These are phyloP conservation scores for Crithidia acanthocephali DNA, from an alignment of 208 protist genomes.

Conservation along the genomic window DNA sequence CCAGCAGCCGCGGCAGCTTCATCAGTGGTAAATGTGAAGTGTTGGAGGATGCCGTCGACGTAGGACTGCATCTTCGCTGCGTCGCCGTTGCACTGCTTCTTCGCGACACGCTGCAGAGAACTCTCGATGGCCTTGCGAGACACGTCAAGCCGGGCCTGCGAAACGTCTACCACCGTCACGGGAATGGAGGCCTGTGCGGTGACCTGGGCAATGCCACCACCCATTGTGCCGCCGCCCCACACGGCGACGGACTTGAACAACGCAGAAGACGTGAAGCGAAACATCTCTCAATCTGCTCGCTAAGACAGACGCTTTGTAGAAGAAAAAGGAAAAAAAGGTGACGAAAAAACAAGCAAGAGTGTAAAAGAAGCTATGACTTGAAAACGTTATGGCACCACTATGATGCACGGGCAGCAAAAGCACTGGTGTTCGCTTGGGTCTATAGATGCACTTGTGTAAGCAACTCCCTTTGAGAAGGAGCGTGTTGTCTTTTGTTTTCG, in stretches of 20 bases:
- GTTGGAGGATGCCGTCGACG: slow-evolving; percentile 40
- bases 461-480: no score
- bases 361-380: background rate
- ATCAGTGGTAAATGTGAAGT: slow-evolving; percentile 70
- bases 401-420: no score
- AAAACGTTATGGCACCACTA: no score
- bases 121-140: slow-evolving; percentile 55
- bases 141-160: slow-evolving; percentile 50
- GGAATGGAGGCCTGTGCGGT: slow-evolving; percentile 45
- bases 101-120: slow-evolving; percentile 56
- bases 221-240: slow-evolving; percentile 77
- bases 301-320: no score
- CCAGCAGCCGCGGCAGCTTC: slow-evolving; percentile 37
- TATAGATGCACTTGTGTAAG: no score
- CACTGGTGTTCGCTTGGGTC: no score
- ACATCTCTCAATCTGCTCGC: no score
- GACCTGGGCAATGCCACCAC: slow-evolving; percentile 73
- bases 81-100: slow-evolving; percentile 65
- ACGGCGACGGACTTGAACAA: slow-evolving; percentile 55
- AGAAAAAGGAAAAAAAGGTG: background rate
- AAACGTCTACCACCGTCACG: slow-evolving; percentile 62
- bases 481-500: no score
- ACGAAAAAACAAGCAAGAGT: background rate
- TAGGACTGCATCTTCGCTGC: slow-evolving; percentile 43
- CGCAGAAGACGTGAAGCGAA: no score